Evolutionary conservation across 2,329 filamentous ascomycete genomes (phyloP).

Genomic region (Paecilomyces variotii): DNA sequence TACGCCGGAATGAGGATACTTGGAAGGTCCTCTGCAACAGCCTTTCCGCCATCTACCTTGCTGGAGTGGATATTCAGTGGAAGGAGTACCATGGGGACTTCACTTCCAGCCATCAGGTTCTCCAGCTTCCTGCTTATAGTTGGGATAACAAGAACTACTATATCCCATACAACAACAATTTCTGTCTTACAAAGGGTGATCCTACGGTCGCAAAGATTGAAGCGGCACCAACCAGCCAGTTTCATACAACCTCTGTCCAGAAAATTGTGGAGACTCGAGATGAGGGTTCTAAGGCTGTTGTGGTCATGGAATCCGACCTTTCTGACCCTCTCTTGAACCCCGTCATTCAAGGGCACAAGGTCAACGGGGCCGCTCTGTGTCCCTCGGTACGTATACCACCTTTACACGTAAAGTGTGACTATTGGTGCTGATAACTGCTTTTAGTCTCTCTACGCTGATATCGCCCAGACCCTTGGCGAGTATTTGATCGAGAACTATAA

Average conservation of each 20-base stretch:
- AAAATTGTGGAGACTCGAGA: constrained; percentile 20
- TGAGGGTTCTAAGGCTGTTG: constrained; percentile 16
- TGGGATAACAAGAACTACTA: constrained; percentile 68
- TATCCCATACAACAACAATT: constrained; percentile 65
- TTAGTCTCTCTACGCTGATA: constrained; percentile 30
- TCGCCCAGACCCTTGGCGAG: constrained; percentile 27
- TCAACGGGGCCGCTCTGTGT: constrained; percentile 27
- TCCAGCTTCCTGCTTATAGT: constrained; percentile 58
- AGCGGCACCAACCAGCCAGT: constrained; percentile 7
- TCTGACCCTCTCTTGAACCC: constrained; percentile 24
- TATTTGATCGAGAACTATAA: constrained; percentile 27
- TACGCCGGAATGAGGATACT: constrained; percentile 34
- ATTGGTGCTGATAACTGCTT: constrained; percentile 1
- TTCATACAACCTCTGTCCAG: constrained; percentile 23
- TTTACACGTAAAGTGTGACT: neutral
- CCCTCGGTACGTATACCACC: constrained; percentile 20
- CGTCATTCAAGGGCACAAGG: constrained; percentile 29
- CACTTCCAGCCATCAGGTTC: constrained; percentile 30
- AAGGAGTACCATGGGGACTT: constrained; percentile 38
- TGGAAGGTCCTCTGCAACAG: constrained; percentile 35
- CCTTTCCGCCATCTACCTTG: constrained; percentile 27
- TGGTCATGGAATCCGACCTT: constrained; percentile 29
- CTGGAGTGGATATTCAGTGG: constrained; percentile 34
- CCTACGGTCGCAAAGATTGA: constrained; percentile 16
- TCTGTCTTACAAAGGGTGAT: constrained; percentile 62